phyloP scores from a whole-genome alignment of 305 asterid species.

The Fraxinus xanthoxyloides region DNA sequence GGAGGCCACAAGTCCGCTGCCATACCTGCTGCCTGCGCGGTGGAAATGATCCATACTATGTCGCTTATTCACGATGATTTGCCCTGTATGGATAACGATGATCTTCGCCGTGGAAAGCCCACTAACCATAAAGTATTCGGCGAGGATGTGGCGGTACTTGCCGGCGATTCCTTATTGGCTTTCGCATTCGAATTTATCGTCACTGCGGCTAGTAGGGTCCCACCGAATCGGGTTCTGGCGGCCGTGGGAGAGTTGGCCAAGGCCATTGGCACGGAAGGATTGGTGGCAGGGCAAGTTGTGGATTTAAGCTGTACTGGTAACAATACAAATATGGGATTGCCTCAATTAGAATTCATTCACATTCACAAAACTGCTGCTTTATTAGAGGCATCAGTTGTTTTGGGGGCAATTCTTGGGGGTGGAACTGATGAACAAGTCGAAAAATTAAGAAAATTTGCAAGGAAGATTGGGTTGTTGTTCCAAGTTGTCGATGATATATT shows the following conservation, averaged over 20 bases:
- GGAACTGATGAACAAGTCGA: conserved; percentile 52
- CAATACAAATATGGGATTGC: conserved; percentile 42
- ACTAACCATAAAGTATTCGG: conserved; percentile 76
- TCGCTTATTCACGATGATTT: conserved; percentile 78
- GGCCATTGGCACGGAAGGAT: conserved; percentile 68
- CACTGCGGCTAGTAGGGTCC: conserved; percentile 39
- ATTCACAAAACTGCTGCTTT: conserved; percentile 76
- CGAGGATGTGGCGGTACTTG: conserved; percentile 71
- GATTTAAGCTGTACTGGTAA: conserved; percentile 57
- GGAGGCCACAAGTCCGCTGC: conserved; percentile 62
- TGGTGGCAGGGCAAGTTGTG: conserved; percentile 85
- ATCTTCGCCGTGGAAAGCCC: conserved; percentile 79
- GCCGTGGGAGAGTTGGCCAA: conserved; percentile 73
- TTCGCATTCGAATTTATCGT: conserved; percentile 62
- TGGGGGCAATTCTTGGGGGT: conserved; percentile 77
- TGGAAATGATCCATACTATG: conserved; percentile 93
- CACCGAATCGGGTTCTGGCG: conserved; percentile 44
- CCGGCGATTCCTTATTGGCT: conserved; percentile 70
- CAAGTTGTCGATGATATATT: conserved; percentile 87
- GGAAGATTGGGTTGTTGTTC: conserved; percentile 66
- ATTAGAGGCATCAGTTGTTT: conserved; percentile 65
- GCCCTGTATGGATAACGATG: conserved; percentile 88
- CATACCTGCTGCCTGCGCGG: conserved; percentile 80
- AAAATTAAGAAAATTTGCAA: conserved; percentile 58
- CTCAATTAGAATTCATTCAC: conserved; percentile 64